Evolutionary conservation across 768 basidiomycete species (phyloP), one percentile per base, ranked within the genome.

Genomic region (Russula earlei): DNA sequence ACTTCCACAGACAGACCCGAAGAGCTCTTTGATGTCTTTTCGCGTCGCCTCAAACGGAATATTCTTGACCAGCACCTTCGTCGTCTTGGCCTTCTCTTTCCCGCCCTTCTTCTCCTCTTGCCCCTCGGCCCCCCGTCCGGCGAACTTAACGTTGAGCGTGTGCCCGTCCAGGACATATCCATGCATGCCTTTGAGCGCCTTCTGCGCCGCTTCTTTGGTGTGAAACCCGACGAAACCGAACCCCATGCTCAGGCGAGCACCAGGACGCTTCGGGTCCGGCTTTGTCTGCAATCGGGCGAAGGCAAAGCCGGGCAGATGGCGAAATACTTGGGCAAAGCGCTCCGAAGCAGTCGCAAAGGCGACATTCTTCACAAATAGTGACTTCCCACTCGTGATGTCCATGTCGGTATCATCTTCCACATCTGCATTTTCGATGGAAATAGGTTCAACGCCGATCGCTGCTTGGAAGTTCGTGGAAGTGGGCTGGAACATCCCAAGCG

Each of bases 1-100:
- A 7, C 20, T n/a, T n/a, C n/a, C n/a, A n/a, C n/a, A n/a, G n/a
- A 34, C 85, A 54, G 61, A 94, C 91, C 86, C 79, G 69, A 98
- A 96, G 34, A 98, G 69, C 59, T 89, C 87, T 52, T 87, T 76
- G 24, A 99, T 77, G 63, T 99, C 96, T 72, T 88, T 92, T 75
- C 87, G 91, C 41, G 86, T 86, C 43, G 87, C 91, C 70, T 99
- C 96, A 73, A 99, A 99, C 38, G 96, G 93, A 52, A 97, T 79
- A 65, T 99, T 99, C 81, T 97, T 98, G 62, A 98, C 91, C 49
- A 98, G 83, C 78, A 98, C 84, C 81, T 97, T 98, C 61, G 92
- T 88, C 59, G 87, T 86, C 56, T 80, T 84, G 29, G 72, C 69
- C 9, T 61, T 62, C 15, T 63, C 71, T 24, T 66, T 70, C 54